phyloP scores from a whole-genome alignment of 148 eudicot species.

The Silene latifolia region DNA sequence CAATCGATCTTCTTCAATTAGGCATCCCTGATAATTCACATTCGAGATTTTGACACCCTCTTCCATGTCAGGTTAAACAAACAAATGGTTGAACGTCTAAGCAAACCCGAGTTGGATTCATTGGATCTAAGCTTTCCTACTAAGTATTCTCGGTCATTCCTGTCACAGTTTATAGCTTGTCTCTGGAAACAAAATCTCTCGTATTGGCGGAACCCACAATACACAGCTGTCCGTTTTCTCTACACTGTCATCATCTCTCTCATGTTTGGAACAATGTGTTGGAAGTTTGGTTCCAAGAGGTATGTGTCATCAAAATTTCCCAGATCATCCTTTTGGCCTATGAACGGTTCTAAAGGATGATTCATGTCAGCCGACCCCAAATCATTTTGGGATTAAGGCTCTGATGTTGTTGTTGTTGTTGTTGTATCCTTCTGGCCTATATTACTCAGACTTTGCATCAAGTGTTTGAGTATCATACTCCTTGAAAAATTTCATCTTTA shows the following conservation, averaged over 20 bases:
- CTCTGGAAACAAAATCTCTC: conserved; percentile 78
- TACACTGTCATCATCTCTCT: conserved; percentile 72
- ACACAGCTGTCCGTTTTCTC: conserved; percentile 78
- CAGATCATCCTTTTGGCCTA: background rate
- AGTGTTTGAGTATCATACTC: background rate
- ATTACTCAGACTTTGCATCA: background rate
- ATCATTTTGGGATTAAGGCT: too few relatives aligned
- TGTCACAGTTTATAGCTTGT: conserved; percentile 57
- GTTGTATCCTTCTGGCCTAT: background rate
- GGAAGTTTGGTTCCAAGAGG: conserved; percentile 80
- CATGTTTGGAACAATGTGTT: conserved; percentile 81
- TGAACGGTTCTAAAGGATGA: too few relatives aligned
- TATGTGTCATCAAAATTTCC: conserved; percentile 18
- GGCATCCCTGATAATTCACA: background rate
- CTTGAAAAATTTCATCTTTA: background rate
- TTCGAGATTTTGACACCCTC: background rate
- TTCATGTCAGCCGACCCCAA: too few relatives aligned
- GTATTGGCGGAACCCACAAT: conserved; percentile 73
- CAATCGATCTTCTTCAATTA: conserved; percentile 16
- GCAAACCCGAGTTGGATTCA: conserved; percentile 50
- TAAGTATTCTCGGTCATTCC: conserved; percentile 49
- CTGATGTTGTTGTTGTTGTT: too few relatives aligned
- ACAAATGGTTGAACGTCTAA: conserved; percentile 50
- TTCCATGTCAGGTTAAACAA: conserved; percentile 49
- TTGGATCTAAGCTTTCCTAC: conserved; percentile 54